A percentile compares a stretch with the other conserved stretches of the same genome.
phyloP scores from a whole-genome alignment of 495 filamentous ascomycete genomes.

The Podospora pseudoanserina region DNA sequence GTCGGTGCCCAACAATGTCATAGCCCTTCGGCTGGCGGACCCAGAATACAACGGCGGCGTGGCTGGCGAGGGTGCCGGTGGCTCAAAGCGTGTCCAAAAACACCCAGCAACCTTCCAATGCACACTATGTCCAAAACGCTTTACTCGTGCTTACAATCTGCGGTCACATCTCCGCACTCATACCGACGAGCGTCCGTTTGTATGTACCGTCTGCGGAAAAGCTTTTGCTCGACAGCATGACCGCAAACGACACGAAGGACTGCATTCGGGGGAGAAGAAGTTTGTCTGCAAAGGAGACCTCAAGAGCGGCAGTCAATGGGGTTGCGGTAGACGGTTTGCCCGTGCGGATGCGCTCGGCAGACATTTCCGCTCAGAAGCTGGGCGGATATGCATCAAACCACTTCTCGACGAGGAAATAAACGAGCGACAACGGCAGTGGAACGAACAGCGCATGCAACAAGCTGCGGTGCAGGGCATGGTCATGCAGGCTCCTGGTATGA shows the following conservation, averaged over 20 bases:
- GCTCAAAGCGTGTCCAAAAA: constrained; percentile 78
- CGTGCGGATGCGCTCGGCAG: constrained; percentile 92
- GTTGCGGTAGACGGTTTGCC: constrained; percentile 88
- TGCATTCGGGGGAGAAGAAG: constrained; percentile 93
- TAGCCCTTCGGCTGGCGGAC: constrained; percentile 87
- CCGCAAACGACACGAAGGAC: constrained; percentile 83
- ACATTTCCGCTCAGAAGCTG: constrained; percentile 96
- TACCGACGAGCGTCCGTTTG: constrained; percentile 88
- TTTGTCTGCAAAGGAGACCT: constrained; percentile 93
- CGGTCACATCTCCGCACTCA: constrained; percentile 90
- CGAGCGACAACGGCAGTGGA: constrained; percentile 64
- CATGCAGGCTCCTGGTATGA: constrained; percentile 41
- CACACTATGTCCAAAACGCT: constrained; percentile 77
- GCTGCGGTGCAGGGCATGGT: constrained; percentile 48
- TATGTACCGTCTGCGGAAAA: constrained; percentile 95
- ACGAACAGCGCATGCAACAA: constrained; percentile 62
- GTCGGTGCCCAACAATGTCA: constrained; percentile 81
- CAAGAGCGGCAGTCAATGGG: constrained; percentile 78
- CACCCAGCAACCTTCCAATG: constrained; percentile 93
- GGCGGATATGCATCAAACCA: constrained; percentile 92
- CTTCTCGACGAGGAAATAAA: constrained; percentile 84
- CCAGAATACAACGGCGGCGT: constrained; percentile 66
- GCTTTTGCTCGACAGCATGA: constrained; percentile 94
- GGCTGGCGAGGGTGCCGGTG: constrained; percentile 47
- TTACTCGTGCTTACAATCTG: constrained; percentile 85